phyloP scores from a whole-genome alignment of 2,329 filamentous ascomycete species.

The Ophiostoma ulmi region DNA sequence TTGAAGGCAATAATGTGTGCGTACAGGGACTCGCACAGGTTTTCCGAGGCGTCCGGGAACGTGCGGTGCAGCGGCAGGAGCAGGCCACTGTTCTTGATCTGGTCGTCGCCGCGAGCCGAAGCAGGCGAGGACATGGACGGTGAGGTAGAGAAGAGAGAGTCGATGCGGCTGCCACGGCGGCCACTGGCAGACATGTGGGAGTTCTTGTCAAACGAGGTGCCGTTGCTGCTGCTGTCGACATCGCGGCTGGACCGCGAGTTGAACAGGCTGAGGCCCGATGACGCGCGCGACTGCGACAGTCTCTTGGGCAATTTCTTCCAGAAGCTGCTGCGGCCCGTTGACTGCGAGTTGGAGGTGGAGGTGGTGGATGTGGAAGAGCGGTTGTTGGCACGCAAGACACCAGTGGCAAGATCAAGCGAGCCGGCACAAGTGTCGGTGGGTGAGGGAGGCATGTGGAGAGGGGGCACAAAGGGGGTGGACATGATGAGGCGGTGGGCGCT shows the following conservation, averaged over 20 bases:
- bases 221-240: not conserved
- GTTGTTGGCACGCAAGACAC: not conserved
- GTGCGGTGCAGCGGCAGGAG: slow-evolving; percentile 48
- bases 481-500: slow-evolving; percentile 27
- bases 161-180: slow-evolving; percentile 13
- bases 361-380: not conserved
- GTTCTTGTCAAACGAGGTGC: not conserved
- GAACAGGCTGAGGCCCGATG: slow-evolving; percentile 15
- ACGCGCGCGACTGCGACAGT: slow-evolving; percentile 12
- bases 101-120: not conserved
- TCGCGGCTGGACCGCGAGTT: not conserved
- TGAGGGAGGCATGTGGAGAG: slow-evolving; percentile 35
- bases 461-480: slow-evolving; percentile 13
- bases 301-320: slow-evolving; percentile 26
- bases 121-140: not conserved
- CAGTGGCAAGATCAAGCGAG: not conserved
- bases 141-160: not conserved
- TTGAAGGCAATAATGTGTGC: slow-evolving; percentile 57
- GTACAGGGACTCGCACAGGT: slow-evolving; percentile 55
- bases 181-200: not conserved
- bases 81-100: slow-evolving; percentile 13
- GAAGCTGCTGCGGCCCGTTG: slow-evolving; percentile 16
- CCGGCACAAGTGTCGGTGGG: slow-evolving; percentile 4
- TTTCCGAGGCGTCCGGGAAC: slow-evolving; percentile 49
- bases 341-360: not conserved